Evolutionary conservation across 2,329 filamentous ascomycete species (phyloP).

Genomic region (Apiospora pterosperma): DNA sequence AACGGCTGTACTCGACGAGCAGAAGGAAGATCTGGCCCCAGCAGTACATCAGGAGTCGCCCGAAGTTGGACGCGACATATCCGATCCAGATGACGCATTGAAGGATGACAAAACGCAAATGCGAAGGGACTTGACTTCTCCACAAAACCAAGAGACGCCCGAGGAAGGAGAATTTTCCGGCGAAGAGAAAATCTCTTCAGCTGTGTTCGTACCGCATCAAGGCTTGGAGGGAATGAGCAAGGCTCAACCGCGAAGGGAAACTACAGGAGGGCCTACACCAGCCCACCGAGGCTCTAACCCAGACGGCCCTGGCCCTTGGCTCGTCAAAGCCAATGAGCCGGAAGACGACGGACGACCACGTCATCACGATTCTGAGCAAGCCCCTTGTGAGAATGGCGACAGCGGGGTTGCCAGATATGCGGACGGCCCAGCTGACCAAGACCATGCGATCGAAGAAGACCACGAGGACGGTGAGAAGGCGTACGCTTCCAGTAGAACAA

Average conservation of each 20-base stretch:
- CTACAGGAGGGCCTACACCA: slow-evolving; percentile 25
- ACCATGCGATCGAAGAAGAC: slow-evolving; percentile 38
- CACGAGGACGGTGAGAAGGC: slow-evolving; percentile 31
- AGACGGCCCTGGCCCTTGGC: slow-evolving; percentile 48
- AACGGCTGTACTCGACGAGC: not conserved
- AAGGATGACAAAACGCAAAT: not conserved
- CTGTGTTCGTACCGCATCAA: slow-evolving; percentile 77
- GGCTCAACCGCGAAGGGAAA: slow-evolving; percentile 21
- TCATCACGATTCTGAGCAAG: slow-evolving; percentile 29
- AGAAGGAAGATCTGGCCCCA: not conserved
- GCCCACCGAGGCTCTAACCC: slow-evolving; percentile 22
- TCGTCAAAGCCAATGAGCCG: slow-evolving; percentile 55
- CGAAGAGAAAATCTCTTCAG: slow-evolving; percentile 83
- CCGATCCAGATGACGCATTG: not conserved
- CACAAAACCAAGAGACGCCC: slow-evolving; percentile 32
- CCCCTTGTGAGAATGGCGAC: slow-evolving; percentile 21
- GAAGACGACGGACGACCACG: slow-evolving; percentile 29
- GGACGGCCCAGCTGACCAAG: slow-evolving; percentile 24
- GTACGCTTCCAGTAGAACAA: slow-evolving; percentile 31
- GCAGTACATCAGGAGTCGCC: not conserved
- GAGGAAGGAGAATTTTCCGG: slow-evolving; percentile 62
- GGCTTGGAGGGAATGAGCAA: slow-evolving; percentile 45
- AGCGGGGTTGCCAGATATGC: slow-evolving; percentile 11
- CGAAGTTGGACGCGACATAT: not conserved
- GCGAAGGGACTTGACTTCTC: not conserved